Evolutionary conservation across 2,329 filamentous ascomycete genomes (phyloP).

Genomic region (Paradendryphiella salina): DNA sequence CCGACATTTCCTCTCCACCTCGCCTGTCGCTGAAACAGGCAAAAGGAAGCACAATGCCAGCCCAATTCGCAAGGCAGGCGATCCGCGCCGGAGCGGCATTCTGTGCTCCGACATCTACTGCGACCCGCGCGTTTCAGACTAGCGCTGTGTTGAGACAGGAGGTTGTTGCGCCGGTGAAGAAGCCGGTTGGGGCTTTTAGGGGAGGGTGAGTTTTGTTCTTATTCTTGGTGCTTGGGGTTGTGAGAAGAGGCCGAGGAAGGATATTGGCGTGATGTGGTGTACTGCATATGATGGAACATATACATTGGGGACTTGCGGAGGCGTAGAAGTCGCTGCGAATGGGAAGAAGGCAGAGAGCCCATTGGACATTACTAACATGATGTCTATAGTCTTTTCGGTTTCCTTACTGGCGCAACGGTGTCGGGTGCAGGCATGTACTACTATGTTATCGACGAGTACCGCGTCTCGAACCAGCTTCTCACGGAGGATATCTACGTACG

Average conservation of each 20-base stretch:
- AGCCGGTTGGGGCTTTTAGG: conserved; percentile 70
- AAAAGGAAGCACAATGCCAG: conserved; percentile 47
- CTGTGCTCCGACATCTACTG: conserved; percentile 20
- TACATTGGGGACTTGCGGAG: too few relatives aligned
- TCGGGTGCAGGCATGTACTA: conserved; percentile 84
- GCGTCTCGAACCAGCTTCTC: conserved; percentile 87
- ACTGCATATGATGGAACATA: too few relatives aligned
- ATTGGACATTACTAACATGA: conserved; percentile 1
- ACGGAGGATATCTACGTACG: conserved; percentile 95
- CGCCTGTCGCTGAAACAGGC: neutral
- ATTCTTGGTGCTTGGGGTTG: too few relatives aligned
- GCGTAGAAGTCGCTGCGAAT: too few relatives aligned
- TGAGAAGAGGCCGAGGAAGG: too few relatives aligned
- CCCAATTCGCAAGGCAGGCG: conserved; percentile 48
- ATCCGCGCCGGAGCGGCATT: conserved; percentile 40
- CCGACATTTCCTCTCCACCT: neutral
- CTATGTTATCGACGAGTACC: conserved; percentile 92
- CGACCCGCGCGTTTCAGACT: conserved; percentile 48
- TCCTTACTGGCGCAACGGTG: conserved; percentile 80
- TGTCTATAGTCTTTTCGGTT: conserved; percentile 75
- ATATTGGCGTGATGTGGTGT: neutral
- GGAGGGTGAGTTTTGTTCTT: conserved; percentile 62
- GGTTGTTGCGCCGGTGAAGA: conserved; percentile 56
- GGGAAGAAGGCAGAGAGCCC: too few relatives aligned
- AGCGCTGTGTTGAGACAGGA: conserved; percentile 40